Base-by-base conservation (phyloP, 1,284 basidiomycete genomes). In the Coniferiporia sulphurascens region DNA sequence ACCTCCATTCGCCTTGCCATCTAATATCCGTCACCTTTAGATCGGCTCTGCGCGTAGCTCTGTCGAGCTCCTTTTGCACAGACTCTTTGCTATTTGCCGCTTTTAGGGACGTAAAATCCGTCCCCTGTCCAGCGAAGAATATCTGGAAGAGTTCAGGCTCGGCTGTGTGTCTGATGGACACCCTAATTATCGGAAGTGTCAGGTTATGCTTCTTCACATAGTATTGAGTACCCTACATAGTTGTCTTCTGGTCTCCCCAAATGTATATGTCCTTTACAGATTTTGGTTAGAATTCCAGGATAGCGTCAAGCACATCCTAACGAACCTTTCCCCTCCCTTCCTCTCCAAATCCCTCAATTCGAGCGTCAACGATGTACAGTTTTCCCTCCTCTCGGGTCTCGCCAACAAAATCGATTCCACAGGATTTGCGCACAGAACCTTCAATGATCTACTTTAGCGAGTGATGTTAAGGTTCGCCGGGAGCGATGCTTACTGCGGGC, bases 361-460 rank as follows among this genome's bases (percentile, higher is more conserved):
- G 67, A n/a, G 80, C 70, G 63, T 81, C 79, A 1, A 78, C 80
- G 3, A 75, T 66, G 3, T 78, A 63, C 10, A 73, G 65, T 12
- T 65, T 54, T 1, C 17, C 38, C n/a, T 48, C 65, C 15, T 75
- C 65, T 38, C 66, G 67, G 0, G 73, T 75, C 58, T 82, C 76
- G 0, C 81, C 81, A 1, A 76, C 56, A 60, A 82, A 81, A 0
- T 70, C 62, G 32, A 81, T 61, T 0, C 74, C 75, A 12, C 80
- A 71, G 22, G 70, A 68, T 59, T 80, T 79, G 32, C 72, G 60
- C 36, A 65, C 62, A 17, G 66, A 56, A 35, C 72, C 72, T 72
- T 34, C n/a, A 13, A 63, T n/a, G 5, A 12, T 10, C 1, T 38
- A 22, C 58, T 48, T n/a, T 19, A n/a, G 44, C 46, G 15, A 19